phyloP scores from a whole-genome alignment of 2,329 filamentous ascomycete genomes.

The Apiospora hydei region DNA sequence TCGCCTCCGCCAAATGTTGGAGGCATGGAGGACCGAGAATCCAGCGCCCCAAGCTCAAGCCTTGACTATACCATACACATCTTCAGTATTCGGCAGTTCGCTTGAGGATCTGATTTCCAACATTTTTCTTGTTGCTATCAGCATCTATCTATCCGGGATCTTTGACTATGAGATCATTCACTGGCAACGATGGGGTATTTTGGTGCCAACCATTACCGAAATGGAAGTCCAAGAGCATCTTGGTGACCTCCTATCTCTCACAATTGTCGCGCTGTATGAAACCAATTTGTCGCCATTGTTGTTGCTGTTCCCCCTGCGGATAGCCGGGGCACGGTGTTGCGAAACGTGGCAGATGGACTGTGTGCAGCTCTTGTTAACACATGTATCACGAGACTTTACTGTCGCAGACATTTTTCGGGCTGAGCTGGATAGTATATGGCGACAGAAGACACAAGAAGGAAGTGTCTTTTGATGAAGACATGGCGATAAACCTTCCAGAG shows the following conservation, averaged over 20 bases:
- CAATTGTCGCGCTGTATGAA: background rate
- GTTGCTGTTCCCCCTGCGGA: slow-evolving; percentile 26
- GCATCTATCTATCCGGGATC: slow-evolving; percentile 28
- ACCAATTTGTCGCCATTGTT: slow-evolving; percentile 26
- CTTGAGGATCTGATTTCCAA: background rate
- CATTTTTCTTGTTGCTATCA: slow-evolving; percentile 24
- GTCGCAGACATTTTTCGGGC: slow-evolving; percentile 13
- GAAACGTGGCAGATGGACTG: slow-evolving; percentile 3
- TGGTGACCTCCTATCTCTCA: background rate
- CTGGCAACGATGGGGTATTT: slow-evolving; percentile 12
- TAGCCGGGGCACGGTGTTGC: slow-evolving; percentile 26
- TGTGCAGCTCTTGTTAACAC: slow-evolving; percentile 8
- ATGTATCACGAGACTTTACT: slow-evolving; percentile 5
- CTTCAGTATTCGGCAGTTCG: background rate
- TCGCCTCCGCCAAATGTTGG: slow-evolving; percentile 2
- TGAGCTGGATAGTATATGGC: slow-evolving; percentile 19
- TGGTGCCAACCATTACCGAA: slow-evolving; percentile 15
- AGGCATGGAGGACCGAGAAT: slow-evolving; percentile 7
- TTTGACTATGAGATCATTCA: slow-evolving; percentile 25
- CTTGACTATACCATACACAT: background rate
- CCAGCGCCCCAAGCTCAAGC: background rate
- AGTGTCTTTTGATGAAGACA: too few species aligned
- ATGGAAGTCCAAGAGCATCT: slow-evolving; percentile 24
- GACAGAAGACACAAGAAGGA: background rate
- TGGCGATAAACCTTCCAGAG: too few species aligned